Evolutionary conservation across 2,329 filamentous ascomycete species (phyloP), one percentile per base, ranked within the genome.

Genomic region (Lecanicillium sp.): DNA sequence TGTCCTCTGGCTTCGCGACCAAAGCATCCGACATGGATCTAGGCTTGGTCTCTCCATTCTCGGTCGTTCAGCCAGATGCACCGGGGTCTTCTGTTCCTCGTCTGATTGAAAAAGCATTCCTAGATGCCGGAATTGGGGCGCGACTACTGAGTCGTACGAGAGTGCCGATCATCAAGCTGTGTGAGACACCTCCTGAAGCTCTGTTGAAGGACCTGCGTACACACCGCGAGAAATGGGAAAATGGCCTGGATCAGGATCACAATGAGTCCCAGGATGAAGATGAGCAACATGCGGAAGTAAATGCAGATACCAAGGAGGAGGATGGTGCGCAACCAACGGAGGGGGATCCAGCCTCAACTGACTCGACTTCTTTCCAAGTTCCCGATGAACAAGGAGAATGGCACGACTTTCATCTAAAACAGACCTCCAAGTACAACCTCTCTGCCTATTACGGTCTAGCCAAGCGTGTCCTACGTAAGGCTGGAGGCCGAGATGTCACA

Each of bases 11-110:
- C 0, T 95, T 95, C 66, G 90, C 87, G 3, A 89, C 87, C 10
- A 86, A 86, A 57, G 81, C 82, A n/a, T 91, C 90, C 1, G 90
- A 95, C 59, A 89, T 95, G 84, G 90, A 96, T 64, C 77, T 95
- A 24, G 86, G 84, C 8, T 76, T 95, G 27, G 70, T 93, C 5
- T 84, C 86, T 1, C 79, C 78, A 3, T 66, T 74, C 41, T 84
- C 84, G 2, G 60, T 65, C 17, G 67, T 75, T 37, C 70, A 76
- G 44, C 72, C 75, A 3, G 74, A 80, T 52, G 70, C 71, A 12
- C 62, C 73, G 14, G 74, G 75, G 26, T 83, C 80, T 5, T 71
- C 76, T 1, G 82, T 93, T 48, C 88, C 88, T 2, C 78, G 87
- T 20, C 60, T 90, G 6, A 66, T 95, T 2, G 88, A 94, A 60